Conservation (phyloP, 441 rosid genomes). For the Melastoma candidum region DNA sequence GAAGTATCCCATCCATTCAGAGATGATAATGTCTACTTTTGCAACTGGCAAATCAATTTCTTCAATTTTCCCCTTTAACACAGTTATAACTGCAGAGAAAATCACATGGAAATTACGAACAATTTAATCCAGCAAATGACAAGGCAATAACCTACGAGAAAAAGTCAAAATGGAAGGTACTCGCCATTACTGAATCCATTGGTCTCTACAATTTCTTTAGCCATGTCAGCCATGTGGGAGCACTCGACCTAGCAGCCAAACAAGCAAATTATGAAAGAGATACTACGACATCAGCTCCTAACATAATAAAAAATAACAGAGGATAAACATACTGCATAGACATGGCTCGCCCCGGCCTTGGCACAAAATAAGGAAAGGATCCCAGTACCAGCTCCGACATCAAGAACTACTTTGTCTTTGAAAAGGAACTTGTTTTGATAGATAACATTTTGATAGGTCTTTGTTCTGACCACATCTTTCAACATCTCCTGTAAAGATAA, state of each 20-base stretch:
- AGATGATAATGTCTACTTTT: conserved; percentile 90
- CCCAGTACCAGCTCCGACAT: conserved; percentile 99
- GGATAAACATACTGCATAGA: conserved; percentile 57
- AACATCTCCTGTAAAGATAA: conserved; percentile 75
- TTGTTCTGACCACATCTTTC: conserved; percentile 88
- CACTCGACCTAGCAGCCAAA: conserved; percentile 61
- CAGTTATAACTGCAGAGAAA: conserved; percentile 60
- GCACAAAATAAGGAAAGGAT: conserved; percentile 96
- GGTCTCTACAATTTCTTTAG: conserved; percentile 76
- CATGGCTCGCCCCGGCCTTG: conserved; percentile 92
- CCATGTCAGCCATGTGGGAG: conserved; percentile 94
- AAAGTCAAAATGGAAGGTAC: background rate
- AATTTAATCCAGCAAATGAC: background rate
- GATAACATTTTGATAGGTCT: conserved; percentile 90
- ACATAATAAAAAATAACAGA: background rate
- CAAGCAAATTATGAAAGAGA: conserved; percentile 6
- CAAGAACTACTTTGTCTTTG: conserved; percentile 83
- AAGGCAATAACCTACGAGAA: background rate
- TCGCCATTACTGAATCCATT: conserved; percentile 84
- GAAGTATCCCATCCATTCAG: conserved; percentile 99
- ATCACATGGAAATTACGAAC: background rate
- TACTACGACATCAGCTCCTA: too few relatives aligned
- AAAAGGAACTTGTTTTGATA: conserved; percentile 83
- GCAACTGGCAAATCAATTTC: conserved; percentile 84
- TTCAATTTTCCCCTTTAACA: conserved; percentile 95